Percentiles rank a stretch among this genome's conserved stretches.
These are phyloP conservation scores for Hansenula anomala DNA, from an alignment of 1,139 yeast genomes.

Conservation along the genomic window DNA sequence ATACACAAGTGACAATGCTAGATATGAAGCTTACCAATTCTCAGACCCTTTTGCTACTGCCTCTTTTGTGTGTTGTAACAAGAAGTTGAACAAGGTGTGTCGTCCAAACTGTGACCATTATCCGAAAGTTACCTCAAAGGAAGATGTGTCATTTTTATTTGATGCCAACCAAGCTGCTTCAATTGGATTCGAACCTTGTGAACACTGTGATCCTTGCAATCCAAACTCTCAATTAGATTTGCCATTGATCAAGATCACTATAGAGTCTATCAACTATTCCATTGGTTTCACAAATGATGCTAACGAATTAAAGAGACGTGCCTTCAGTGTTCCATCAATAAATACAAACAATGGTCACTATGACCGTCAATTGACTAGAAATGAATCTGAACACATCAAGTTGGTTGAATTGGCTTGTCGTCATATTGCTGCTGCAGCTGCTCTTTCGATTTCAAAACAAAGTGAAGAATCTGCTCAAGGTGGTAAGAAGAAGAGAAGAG, in stretches of 20 bases:
- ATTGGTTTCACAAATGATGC: constrained; percentile 51
- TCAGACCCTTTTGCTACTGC: constrained; percentile 65
- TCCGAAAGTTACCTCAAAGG: constrained; percentile 30
- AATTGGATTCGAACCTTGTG: constrained; percentile 48
- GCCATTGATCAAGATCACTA: constrained; percentile 50
- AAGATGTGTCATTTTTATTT: constrained; percentile 42
- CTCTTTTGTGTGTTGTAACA: constrained; percentile 48
- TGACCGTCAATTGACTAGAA: constrained; percentile 35
- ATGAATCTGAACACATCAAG: constrained; percentile 64
- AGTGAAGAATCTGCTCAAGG: constrained; percentile 19
- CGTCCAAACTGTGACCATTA: constrained; percentile 66
- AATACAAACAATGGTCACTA: constrained; percentile 30
- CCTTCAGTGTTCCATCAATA: constrained; percentile 19
- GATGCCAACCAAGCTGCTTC: constrained; percentile 37
- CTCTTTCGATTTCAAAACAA: constrained; percentile 41
- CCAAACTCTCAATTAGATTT: constrained; percentile 36
- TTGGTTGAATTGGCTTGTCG: constrained; percentile 78
- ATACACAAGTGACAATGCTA: constrained; percentile 42
- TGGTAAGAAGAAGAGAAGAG: constrained; percentile 60
- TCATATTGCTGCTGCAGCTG: constrained; percentile 80
- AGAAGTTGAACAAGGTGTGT: constrained; percentile 40
- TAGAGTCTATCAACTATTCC: constrained; percentile 48
- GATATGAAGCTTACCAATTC: constrained; percentile 64
- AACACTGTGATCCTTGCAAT: constrained; percentile 40
- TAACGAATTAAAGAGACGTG: constrained; percentile 19